Evolutionary conservation across 2,329 filamentous ascomycete genomes (phyloP).

Genomic region (Trichophyton simii): DNA sequence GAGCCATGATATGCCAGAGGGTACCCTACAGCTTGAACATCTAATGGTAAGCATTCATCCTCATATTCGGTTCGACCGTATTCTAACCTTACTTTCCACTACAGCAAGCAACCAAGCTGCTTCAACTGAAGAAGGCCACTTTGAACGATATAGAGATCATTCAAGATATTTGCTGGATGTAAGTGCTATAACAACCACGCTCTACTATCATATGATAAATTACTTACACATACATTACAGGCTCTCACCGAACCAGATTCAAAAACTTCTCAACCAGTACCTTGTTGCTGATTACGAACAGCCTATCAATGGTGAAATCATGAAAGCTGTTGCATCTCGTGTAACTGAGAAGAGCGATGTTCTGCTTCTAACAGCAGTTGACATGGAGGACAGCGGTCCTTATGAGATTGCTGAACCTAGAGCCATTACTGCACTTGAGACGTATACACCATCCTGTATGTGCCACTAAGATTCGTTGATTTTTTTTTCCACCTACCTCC

Average conservation of each 20-base stretch:
- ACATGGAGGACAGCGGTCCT: constrained; percentile 97
- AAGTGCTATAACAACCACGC: constrained; percentile 32
- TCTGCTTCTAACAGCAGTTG: constrained; percentile 79
- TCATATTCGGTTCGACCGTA: constrained; percentile 7
- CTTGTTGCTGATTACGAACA: constrained; percentile 98
- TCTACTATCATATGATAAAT: neutral
- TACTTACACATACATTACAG: constrained; percentile 33
- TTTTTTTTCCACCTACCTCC: neutral
- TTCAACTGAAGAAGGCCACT: constrained; percentile 97
- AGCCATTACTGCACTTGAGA: constrained; percentile 90
- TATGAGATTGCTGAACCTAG: constrained; percentile 97
- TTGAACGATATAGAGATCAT: constrained; percentile 99
- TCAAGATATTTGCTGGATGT: constrained; percentile 99
- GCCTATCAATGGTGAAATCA: constrained; percentile 98
- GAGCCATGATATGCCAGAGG: constrained; percentile 98
- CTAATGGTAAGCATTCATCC: constrained; percentile 57
- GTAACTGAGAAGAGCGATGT: constrained; percentile 99
- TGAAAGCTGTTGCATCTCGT: constrained; percentile 95
- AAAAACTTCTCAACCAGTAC: constrained; percentile 97
- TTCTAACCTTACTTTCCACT: constrained; percentile 9
- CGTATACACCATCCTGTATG: constrained; percentile 94
- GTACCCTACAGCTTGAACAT: constrained; percentile 92
- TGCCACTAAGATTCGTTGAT: constrained; percentile 13
- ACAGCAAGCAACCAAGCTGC: constrained; percentile 90
- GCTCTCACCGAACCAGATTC: constrained; percentile 96